Evolutionary conservation across 306 rosid genomes (phyloP), one percentile per base, ranked within the genome.

Genomic region (Inga laurina): DNA sequence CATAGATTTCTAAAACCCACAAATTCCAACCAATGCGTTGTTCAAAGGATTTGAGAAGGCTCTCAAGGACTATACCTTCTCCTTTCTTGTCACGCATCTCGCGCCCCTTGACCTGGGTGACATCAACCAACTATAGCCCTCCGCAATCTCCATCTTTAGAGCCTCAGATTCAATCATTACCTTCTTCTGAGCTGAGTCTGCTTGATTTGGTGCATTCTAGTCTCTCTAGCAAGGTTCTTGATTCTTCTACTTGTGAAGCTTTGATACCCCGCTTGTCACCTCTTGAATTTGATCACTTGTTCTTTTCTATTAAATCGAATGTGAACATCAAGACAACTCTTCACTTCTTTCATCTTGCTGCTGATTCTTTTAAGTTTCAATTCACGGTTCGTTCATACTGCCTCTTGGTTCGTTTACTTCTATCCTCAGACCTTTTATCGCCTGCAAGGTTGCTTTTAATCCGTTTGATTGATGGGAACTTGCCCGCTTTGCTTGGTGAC

Each of bases 321-420:
- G 82, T 81, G 8, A 88, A 93, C 84, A 92, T 83, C 83, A 86
- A 71, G 82, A 91, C 94, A 2, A 84, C 91, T 8, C 88, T 84
- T n/a, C 61, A 86, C 7, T 93, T 93, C 79, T 91, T 93, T 78
- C 86, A 82, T 86, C 84, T 90, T n/a, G 94, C 97, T 14, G 37
- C 89, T 8, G 68, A 45, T 22, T 78, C 41, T 16, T 91, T 66
- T 59, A 82, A 79, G 62, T 93, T 91, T 65, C 88, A 56, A 12
- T 93, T 93, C 90, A 81, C 89, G 11, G 71, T 86, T 69, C 90
- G 93, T 3, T 91, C 97, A 0, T 90, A 88, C 45, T 93, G 97
- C 81, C 74, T 90, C 72, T 79, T 93, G 80, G 39, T 93, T 43
- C 87, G 87, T 43, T 74, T 91, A 87, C 94, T 93, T 51, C 74